Base-by-base conservation (phyloP, 2,329 filamentous ascomycete species). In the Alternaria solani region DNA sequence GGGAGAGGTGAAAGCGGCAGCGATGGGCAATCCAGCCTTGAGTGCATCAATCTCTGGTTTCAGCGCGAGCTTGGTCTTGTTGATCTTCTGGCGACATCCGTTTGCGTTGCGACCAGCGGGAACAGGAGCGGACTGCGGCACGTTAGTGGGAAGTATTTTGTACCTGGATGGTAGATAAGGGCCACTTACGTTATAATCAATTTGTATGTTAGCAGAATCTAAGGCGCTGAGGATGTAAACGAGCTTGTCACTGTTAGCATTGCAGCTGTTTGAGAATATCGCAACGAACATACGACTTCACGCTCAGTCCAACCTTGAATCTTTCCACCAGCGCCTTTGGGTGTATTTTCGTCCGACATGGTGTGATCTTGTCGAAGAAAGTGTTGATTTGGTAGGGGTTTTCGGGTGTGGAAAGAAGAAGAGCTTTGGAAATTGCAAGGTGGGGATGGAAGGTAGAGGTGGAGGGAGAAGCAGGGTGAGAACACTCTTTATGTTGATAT, bases 41-140 rank as follows among this genome's bases (percentile, higher is more conserved):
- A 74, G 43, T 0, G 57, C 60, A 4, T 60, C 64, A 4, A 68
- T 43, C 25, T 72, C 69, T 9, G 59, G 38, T 39, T 62, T 67
- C 51, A 65, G 43, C 2, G 44, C 56, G 9, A 14, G 49, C 52
- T 66, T 68, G 38, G 72, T 49, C 5, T 23, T 49, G 34, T 62
- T 42, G 57, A 72, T 65, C 54, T 67, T 68, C 54, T 73, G 59
- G 3, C 16, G n/a, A 47, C 62, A 73, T 12, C 70, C 71, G 7
- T 60, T 68, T 25, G 44, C 46, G 36, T 63, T 65, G 48, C 72
- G 71, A 5, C 67, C 67, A 16, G 47, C 44, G 0, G 71, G 72
- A 14, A 59, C 59, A 5, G 62, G 63, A 3, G 63, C 65, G 1
- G 57, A 62, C 72, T 75, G 41, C 20, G n/a, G 14, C 23, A n/a